Evolutionary conservation across 768 basidiomycete species (phyloP), one percentile per base, ranked within the genome.

Genomic region (Phlebiopsis gigantea): DNA sequence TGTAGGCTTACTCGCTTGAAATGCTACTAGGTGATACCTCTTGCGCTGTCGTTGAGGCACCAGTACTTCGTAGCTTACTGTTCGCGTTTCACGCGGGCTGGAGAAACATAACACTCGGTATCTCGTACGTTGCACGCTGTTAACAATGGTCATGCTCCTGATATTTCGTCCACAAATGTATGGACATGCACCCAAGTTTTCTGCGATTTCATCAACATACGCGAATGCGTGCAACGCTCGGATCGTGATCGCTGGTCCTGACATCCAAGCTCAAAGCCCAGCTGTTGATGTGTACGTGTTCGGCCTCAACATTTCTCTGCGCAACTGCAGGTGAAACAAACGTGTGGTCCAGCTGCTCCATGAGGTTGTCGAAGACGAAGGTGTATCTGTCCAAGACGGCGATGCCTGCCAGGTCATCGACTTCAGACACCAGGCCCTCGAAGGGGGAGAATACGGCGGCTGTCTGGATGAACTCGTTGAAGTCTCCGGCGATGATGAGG

Each of bases 211-310:
- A n/a, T n/a, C 17, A 76, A 62, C 81, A 81, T 9, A 84, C 61
- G 31, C 68, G 70, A 44, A 84, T 68, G 44, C 68, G 69, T 19
- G 73, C 80, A 14, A 83, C 80, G 21, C 75, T 79, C 34, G 83
- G 83, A 66, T 85, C 83, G 57, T 85, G 82, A 62, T 84, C 82
- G 54, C 80, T 82, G 41, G 77, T 70, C 24, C 80, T 70, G 22
- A 62, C 69, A 30, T 68, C 67, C 34, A 75, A 60, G 2, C 71
- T 68, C 17, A 76, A 67, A 8, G 76, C 69, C 80, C 81, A 83
- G 57, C 76, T 81, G 62, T 84, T 84, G 26, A 82, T 75, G 64
- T 84, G 83, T 34, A 84, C 71, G 50, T 84, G 81, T 62, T 84
- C 77, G 29, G 78, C 76, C 56, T 76, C 66, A 7, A 73, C 71